Conservation (phyloP, 495 filamentous ascomycete species). For the Mytilinidion resinicola region DNA sequence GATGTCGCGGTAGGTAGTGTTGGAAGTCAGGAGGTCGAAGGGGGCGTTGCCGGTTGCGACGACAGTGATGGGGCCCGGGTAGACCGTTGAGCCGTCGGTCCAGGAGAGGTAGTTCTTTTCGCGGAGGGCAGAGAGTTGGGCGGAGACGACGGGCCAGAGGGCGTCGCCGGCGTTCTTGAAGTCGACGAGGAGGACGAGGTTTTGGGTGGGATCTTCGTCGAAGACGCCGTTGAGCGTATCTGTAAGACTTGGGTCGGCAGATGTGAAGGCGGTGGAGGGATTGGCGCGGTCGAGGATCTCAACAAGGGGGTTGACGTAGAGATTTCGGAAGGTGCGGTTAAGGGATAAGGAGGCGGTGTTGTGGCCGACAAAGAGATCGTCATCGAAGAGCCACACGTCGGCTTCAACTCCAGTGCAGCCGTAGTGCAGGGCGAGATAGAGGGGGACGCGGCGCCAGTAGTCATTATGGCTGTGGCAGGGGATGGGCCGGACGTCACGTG, state of each 20-base stretch:
- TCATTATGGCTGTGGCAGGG: conserved; percentile 83
- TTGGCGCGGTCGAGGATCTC: conserved; percentile 31
- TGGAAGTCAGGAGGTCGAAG: conserved; percentile 19
- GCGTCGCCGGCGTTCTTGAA: conserved; percentile 33
- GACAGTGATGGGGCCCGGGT: conserved; percentile 23
- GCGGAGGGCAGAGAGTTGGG: conserved; percentile 28
- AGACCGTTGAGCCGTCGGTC: conserved; percentile 16
- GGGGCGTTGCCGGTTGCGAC: conserved; percentile 29
- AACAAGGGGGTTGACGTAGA: conserved; percentile 36
- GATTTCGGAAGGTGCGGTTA: conserved; percentile 31
- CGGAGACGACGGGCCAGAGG: conserved; percentile 24
- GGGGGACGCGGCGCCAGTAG: conserved; percentile 74
- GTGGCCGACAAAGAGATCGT: conserved; percentile 49
- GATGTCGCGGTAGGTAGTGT: conserved; percentile 26
- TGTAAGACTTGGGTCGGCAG: neutral
- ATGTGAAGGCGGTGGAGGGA: conserved; percentile 18
- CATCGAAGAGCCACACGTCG: conserved; percentile 66
- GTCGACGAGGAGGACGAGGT: conserved; percentile 36
- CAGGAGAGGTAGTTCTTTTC: conserved; percentile 31
- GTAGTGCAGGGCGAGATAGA: conserved; percentile 60
- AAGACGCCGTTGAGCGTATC: conserved; percentile 29
- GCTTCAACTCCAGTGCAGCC: conserved; percentile 73
- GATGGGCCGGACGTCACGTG: conserved; percentile 61
- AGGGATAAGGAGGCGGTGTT: conserved; percentile 25
- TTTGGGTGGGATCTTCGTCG: conserved; percentile 28